Evolutionary conservation across 2,329 filamentous ascomycete genomes (phyloP).

Genomic region (Curvularia eragrostidis): DNA sequence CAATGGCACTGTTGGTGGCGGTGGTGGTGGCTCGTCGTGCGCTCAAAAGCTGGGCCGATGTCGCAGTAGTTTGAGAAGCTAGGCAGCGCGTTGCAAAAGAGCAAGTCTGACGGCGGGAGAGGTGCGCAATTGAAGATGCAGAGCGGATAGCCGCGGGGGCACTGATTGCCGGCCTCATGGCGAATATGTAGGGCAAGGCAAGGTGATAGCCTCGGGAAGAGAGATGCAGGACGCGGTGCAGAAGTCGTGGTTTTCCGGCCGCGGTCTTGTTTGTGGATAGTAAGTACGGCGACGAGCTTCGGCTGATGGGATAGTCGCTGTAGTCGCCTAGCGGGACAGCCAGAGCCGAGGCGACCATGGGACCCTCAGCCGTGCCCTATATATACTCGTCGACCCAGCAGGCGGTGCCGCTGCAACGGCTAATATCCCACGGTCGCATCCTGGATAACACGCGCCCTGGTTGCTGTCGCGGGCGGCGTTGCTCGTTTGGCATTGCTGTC

Average conservation of each 20-base stretch:
- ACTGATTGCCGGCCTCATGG: conserved; percentile 42
- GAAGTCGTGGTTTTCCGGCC: conserved; percentile 33
- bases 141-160: conserved; percentile 37
- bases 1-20: conserved; percentile 13
- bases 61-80: conserved; percentile 34
- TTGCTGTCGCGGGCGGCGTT: conserved; percentile 22
- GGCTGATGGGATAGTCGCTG: conserved; percentile 18
- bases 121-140: conserved; percentile 29
- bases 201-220: conserved; percentile 38
- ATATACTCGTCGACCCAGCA: conserved; percentile 16
- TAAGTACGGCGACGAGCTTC: conserved; percentile 19
- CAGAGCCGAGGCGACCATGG: conserved; percentile 36
- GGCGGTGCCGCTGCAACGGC: conserved; percentile 11
- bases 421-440: conserved; percentile 19
- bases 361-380: conserved; percentile 12
- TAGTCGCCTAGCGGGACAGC: conserved; percentile 41
- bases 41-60: conserved; percentile 30
- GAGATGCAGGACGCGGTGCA: conserved; percentile 15
- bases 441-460: conserved; percentile 15
- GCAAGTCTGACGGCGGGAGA: conserved; percentile 31
- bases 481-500: conserved; percentile 12
- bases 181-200: conserved; percentile 18
- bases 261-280: conserved; percentile 30
- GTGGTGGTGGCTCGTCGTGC: conserved; percentile 25
- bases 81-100: conserved; percentile 42